Evolutionary conservation across 2,329 filamentous ascomycete genomes (phyloP).

Genomic region (Neoscytalidium dimidiatum): DNA sequence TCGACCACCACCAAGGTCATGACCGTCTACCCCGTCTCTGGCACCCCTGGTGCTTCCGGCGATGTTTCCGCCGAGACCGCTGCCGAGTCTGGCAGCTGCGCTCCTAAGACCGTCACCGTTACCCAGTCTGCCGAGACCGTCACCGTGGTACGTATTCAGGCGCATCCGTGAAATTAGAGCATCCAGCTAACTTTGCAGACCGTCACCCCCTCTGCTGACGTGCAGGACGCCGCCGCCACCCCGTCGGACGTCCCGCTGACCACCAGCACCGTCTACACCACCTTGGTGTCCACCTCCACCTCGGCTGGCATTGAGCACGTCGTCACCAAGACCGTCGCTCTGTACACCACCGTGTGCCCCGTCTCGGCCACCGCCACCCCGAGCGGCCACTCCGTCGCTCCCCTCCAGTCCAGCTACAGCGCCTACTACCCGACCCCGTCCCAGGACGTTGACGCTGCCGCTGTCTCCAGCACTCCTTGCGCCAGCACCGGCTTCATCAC

Average conservation of each 20-base stretch:
- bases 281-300: slow-evolving; percentile 28
- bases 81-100: slow-evolving; percentile 24
- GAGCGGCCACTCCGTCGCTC: slow-evolving; percentile 10
- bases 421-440: slow-evolving; percentile 17
- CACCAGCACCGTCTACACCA: slow-evolving; percentile 23
- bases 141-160: slow-evolving; percentile 29
- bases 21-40: slow-evolving; percentile 33
- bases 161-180: not conserved
- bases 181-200: not conserved
- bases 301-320: slow-evolving; percentile 17
- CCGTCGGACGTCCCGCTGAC: slow-evolving; percentile 17
- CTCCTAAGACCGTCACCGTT: slow-evolving; percentile 33
- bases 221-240: slow-evolving; percentile 11
- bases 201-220: not conserved
- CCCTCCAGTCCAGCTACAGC: slow-evolving; percentile 17
- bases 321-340: slow-evolving; percentile 23
- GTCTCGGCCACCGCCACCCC: slow-evolving; percentile 14
- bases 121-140: slow-evolving; percentile 41
- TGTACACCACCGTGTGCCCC: slow-evolving; percentile 26
- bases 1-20: slow-evolving; percentile 38
- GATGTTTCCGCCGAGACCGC: slow-evolving; percentile 11
- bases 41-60: slow-evolving; percentile 16
- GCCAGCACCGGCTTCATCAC: slow-evolving; percentile 15
- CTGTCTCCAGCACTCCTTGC: not conserved
- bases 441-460: slow-evolving; percentile 6